Conservation (phyloP, 176 grass and related monocot species). For the Poa annua region DNA sequence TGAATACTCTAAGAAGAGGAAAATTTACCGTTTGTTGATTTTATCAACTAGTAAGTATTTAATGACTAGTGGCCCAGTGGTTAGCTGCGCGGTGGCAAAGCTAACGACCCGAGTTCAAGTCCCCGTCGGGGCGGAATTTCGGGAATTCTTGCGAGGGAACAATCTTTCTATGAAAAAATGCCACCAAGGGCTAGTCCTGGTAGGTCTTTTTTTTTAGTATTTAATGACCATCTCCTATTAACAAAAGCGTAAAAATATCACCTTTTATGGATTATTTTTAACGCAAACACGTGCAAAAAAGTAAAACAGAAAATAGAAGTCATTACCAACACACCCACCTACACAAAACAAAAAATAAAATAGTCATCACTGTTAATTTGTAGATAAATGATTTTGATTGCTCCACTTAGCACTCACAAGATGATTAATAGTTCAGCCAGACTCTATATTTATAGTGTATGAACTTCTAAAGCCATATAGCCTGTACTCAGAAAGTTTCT, state of each 20-base stretch:
- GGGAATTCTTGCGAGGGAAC: no score
- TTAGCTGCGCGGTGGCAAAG: no score
- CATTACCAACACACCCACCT: background rate
- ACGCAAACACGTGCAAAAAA: background rate
- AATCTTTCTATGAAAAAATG: no score
- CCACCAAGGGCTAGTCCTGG: background rate
- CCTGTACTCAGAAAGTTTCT: background rate
- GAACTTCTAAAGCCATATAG: constrained; percentile 5
- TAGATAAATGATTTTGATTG: background rate
- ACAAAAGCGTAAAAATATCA: background rate
- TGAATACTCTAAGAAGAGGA: background rate
- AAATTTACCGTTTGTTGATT: background rate
- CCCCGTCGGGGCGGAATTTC: no score
- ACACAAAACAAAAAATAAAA: background rate
- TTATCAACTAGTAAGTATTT: constrained; percentile 1
- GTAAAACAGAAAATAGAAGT: background rate
- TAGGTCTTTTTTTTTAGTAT: no score
- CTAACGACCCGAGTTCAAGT: no score
- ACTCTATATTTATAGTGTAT: background rate
- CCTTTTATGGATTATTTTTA: constrained; percentile 13
- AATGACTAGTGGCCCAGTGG: background rate
- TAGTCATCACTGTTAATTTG: background rate
- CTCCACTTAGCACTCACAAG: constrained; percentile 8
- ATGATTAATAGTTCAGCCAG: constrained; percentile 17
- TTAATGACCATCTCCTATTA: constrained; percentile 2